Conservation (phyloP, 2,329 filamentous ascomycete genomes). For the Arthroderma sp. region DNA sequence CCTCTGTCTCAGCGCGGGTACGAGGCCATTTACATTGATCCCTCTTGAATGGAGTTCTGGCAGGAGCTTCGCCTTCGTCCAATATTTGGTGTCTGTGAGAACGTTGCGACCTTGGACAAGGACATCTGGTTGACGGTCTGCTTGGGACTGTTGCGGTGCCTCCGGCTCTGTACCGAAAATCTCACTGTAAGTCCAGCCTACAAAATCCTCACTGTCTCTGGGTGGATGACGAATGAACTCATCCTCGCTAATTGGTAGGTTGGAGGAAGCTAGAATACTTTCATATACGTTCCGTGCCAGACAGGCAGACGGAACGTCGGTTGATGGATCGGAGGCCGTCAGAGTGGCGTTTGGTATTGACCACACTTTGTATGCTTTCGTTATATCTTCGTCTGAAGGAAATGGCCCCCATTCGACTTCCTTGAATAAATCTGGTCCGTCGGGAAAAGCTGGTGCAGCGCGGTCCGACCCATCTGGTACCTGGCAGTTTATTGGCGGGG, state of each 20-base stretch:
- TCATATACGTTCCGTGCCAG: slow-evolving; percentile 25
- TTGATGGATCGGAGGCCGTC: slow-evolving; percentile 6
- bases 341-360: slow-evolving; percentile 18
- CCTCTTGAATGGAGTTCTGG: slow-evolving; percentile 15
- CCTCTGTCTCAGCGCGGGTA: slow-evolving; percentile 15
- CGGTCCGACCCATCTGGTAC: background rate
- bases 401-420: slow-evolving; percentile 20
- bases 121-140: background rate
- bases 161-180: slow-evolving; percentile 13
- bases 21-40: slow-evolving; percentile 10
- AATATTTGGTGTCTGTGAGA: slow-evolving; percentile 11
- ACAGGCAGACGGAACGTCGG: slow-evolving; percentile 8
- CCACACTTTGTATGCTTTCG: slow-evolving; percentile 23
- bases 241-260: slow-evolving; percentile 15
- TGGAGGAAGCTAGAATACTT: slow-evolving; percentile 18
- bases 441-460: slow-evolving; percentile 16
- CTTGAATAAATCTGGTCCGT: slow-evolving; percentile 20
- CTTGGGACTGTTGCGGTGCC: background rate
- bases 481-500: background rate
- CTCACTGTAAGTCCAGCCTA: slow-evolving; percentile 13
- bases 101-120: slow-evolving; percentile 13
- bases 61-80: slow-evolving; percentile 14
- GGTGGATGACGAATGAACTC: background rate
- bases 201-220: background rate
- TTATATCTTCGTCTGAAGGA: slow-evolving; percentile 17